These are phyloP conservation scores for Aspergillus aculeatinus DNA, from an alignment of 2,329 filamentous ascomycete species.

Conservation along the genomic window DNA sequence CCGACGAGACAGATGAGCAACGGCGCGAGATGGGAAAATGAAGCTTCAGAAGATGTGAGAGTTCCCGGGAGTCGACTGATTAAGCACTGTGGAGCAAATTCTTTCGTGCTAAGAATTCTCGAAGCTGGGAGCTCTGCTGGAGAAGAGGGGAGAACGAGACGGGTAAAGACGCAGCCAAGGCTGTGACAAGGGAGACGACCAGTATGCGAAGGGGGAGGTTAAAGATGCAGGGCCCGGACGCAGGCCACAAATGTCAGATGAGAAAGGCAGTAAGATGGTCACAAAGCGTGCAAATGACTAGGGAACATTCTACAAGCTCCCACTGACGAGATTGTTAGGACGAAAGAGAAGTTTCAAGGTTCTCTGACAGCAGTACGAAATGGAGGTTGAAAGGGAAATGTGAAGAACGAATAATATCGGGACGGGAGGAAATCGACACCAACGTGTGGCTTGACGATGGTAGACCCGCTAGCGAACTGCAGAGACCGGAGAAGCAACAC, in stretches of 20 bases:
- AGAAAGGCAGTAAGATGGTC: constrained; percentile 12
- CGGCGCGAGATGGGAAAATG: constrained; percentile 12
- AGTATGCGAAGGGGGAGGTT: constrained; percentile 7
- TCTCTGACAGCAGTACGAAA: background rate
- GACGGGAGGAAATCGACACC: constrained; percentile 25
- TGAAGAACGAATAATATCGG: constrained; percentile 18
- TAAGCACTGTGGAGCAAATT: constrained; percentile 2
- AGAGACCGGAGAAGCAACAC: constrained; percentile 10
- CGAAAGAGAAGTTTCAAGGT: background rate
- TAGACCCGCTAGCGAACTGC: constrained; percentile 27
- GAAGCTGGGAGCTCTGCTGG: background rate
- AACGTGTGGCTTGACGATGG: constrained; percentile 26
- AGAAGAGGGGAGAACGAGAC: constrained; percentile 7
- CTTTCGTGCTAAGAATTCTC: background rate
- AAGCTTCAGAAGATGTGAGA: constrained; percentile 7
- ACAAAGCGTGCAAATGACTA: constrained; percentile 16
- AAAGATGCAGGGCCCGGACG: constrained; percentile 1
- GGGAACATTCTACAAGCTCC: constrained; percentile 16
- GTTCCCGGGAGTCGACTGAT: background rate
- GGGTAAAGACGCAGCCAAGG: constrained; percentile 14
- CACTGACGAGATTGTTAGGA: background rate
- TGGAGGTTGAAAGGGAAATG: constrained; percentile 10
- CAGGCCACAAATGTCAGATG: constrained; percentile 1
- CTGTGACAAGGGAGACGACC: constrained; percentile 10
- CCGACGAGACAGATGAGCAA: constrained; percentile 15